phyloP scores from a whole-genome alignment of 306 rosid species.

The Trifolium fragiferum region DNA sequence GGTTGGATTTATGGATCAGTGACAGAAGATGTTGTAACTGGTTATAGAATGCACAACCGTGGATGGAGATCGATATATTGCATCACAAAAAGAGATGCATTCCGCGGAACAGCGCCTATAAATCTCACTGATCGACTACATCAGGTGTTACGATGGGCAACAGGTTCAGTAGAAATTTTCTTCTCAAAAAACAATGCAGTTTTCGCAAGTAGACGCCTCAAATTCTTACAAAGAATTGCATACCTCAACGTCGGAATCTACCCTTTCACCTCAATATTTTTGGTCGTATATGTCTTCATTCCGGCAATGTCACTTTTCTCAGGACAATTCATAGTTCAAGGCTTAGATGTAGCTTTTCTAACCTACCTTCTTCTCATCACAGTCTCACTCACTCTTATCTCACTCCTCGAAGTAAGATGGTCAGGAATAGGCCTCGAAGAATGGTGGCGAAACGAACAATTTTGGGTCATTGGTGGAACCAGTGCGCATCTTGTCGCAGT shows the following conservation, averaged over 20 bases:
- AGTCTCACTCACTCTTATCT: slow-evolving; percentile 60
- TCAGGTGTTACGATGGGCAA: slow-evolving; percentile 90
- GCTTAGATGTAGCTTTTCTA: slow-evolving; percentile 60
- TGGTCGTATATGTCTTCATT: slow-evolving; percentile 70
- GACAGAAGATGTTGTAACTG: slow-evolving; percentile 87
- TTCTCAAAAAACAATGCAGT: slow-evolving; percentile 80
- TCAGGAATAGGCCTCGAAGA: slow-evolving; percentile 83
- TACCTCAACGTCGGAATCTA: slow-evolving; percentile 80
- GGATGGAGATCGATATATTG: slow-evolving; percentile 91
- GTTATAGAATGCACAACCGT: slow-evolving; percentile 92
- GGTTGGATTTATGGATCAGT: slow-evolving; percentile 96
- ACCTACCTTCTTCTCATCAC: slow-evolving; percentile 60
- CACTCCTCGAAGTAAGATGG: slow-evolving; percentile 85
- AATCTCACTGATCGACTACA: slow-evolving; percentile 84
- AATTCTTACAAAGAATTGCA: slow-evolving; percentile 76
- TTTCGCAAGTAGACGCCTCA: slow-evolving; percentile 76
- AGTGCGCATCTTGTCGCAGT: slow-evolving; percentile 89
- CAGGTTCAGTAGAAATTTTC: slow-evolving; percentile 87
- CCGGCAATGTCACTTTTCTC: slow-evolving; percentile 80
- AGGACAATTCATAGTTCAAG: slow-evolving; percentile 74
- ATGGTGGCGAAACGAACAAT: slow-evolving; percentile 88
- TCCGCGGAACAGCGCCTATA: slow-evolving; percentile 85
- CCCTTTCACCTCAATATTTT: slow-evolving; percentile 81
- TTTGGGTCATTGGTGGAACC: slow-evolving; percentile 88
- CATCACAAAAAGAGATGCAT: slow-evolving; percentile 81